Evolutionary conservation across 768 basidiomycete species (phyloP).

Genomic region (Xerocomellus dryophilus): DNA sequence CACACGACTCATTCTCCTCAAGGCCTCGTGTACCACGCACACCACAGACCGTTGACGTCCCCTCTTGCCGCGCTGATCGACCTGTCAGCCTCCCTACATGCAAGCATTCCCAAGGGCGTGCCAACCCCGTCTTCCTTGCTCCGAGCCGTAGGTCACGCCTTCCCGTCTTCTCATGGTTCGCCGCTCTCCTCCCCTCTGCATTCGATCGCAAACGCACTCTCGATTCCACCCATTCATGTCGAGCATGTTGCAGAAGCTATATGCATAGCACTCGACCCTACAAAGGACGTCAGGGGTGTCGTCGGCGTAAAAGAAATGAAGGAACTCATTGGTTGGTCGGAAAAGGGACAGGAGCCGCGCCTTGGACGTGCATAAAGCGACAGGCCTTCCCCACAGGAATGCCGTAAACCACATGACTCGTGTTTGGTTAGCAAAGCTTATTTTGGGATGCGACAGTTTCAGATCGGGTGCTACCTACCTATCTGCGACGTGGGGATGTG

Average conservation of each 20-base stretch:
- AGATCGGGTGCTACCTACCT: conserved; percentile 11
- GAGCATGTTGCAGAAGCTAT: conserved; percentile 91
- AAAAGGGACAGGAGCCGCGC: conserved; percentile 30
- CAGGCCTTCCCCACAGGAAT: conserved; percentile 7
- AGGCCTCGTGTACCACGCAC: conserved; percentile 97
- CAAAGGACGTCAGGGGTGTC: conserved; percentile 55
- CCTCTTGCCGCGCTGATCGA: conserved; percentile 82
- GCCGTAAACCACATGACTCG: conserved; percentile 2
- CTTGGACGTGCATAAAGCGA: conserved; percentile 14
- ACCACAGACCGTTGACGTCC: conserved; percentile 84
- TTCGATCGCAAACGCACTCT: conserved; percentile 73
- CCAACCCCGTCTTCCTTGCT: conserved; percentile 68
- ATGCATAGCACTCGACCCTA: conserved; percentile 55
- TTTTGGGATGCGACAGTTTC: conserved; percentile 22
- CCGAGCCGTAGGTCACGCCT: conserved; percentile 45
- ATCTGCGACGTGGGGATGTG: conserved; percentile 22
- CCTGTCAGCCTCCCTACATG: conserved; percentile 71
- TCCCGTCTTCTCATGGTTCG: conserved; percentile 31
- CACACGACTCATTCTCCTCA: conserved; percentile 8
- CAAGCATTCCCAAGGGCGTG: conserved; percentile 49
- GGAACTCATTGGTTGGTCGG: conserved; percentile 66
- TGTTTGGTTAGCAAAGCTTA: conserved; percentile 7
- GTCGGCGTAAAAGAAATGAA: conserved; percentile 73
- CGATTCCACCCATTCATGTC: conserved; percentile 90
- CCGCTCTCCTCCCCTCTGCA: conserved; percentile 48